These are phyloP conservation scores for Chrysanthemum makinoi DNA, from an alignment of 129 eudicot species.

Conservation along the genomic window DNA sequence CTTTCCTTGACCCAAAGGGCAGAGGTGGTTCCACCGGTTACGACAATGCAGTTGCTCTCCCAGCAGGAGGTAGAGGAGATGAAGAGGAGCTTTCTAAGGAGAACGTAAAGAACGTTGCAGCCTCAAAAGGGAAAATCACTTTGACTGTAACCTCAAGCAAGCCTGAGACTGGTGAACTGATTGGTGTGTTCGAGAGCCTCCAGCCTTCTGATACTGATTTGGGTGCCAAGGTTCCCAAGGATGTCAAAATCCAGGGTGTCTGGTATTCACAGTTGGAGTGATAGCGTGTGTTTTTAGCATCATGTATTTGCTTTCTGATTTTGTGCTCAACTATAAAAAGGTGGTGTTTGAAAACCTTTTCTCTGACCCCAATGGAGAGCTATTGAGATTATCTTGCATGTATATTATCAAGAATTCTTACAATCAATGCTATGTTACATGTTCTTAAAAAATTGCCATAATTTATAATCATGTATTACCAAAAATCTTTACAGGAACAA, in stretches of 20 bases:
- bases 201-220: constrained; percentile 96
- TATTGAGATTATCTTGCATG: constrained; percentile 12
- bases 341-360: constrained; percentile 9
- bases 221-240: constrained; percentile 89
- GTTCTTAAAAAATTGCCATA: constrained; percentile 9
- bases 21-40: constrained; percentile 92
- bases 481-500: constrained; percentile 86
- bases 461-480: constrained; percentile 38
- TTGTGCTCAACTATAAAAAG: constrained; percentile 17
- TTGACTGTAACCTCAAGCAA: constrained; percentile 75
- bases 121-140: constrained; percentile 81
- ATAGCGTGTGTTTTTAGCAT: constrained; percentile 17
- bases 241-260: constrained; percentile 88
- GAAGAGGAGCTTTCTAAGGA: constrained; percentile 84
- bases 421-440: constrained; percentile 26
- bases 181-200: constrained; percentile 83
- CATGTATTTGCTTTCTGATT: not conserved
- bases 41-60: constrained; percentile 85
- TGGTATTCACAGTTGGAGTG: constrained; percentile 83
- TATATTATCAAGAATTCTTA: constrained; percentile 32
- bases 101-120: constrained; percentile 66
- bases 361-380: constrained; percentile 15
- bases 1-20: constrained; percentile 98
- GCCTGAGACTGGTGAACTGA: constrained; percentile 86
- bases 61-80: constrained; percentile 95